phyloP scores from a whole-genome alignment of 2,329 filamentous ascomycete genomes.

The Fusarium sublunatum region DNA sequence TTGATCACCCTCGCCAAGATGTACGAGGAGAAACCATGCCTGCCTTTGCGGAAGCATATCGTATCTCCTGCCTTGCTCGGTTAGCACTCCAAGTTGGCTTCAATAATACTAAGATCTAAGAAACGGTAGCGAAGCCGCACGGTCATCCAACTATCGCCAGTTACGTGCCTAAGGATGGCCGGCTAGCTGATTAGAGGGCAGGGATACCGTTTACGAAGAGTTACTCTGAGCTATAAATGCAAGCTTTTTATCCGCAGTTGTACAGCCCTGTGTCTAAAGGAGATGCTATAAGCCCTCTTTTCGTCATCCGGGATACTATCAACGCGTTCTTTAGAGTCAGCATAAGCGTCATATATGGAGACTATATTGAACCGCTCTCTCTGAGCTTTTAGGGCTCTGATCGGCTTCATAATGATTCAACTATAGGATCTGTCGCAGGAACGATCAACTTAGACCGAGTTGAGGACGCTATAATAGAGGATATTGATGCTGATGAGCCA shows the following conservation, averaged over 20 bases:
- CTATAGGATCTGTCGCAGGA: too few relatives aligned
- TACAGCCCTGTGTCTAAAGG: not conserved
- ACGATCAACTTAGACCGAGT: too few relatives aligned
- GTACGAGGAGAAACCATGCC: slow-evolving; percentile 10
- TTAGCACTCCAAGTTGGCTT: not conserved
- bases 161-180: not conserved
- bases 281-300: not conserved
- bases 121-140: not conserved
- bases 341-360: not conserved
- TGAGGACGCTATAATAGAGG: too few relatives aligned
- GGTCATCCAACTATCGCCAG: not conserved
- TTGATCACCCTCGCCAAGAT: slow-evolving; percentile 2
- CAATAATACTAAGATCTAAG: not conserved
- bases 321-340: slow-evolving; percentile 1
- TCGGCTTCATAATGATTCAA: too few relatives aligned
- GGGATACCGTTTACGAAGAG: slow-evolving; percentile 6
- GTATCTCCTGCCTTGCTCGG: not conserved
- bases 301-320: not conserved
- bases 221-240: not conserved
- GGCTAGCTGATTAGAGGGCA: not conserved
- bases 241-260: not conserved
- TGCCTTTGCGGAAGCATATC: not conserved
- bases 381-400: too few relatives aligned
- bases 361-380: too few relatives aligned
- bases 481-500: too few relatives aligned